Base-by-base conservation (phyloP, 2,329 filamentous ascomycete species). In the Colletotrichum noveboracense region DNA sequence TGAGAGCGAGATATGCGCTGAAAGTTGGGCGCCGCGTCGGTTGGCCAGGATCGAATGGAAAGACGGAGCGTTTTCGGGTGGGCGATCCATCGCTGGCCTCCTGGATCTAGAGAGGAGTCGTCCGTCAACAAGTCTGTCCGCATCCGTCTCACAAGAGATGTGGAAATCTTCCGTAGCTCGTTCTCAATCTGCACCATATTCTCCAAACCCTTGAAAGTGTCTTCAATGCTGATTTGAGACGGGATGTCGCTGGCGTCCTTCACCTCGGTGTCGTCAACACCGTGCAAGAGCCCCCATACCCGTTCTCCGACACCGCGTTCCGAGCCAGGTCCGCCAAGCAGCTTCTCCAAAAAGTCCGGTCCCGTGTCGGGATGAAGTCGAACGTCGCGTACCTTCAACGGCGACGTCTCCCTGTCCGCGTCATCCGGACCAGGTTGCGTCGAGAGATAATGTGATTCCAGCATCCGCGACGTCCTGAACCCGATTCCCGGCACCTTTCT, bases 141-240 rank as follows among this genome's bases (percentile, higher is more conserved):
- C 94, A 98, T 96, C 36, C 96, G 91, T 36, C 91, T 91, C 14
- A 98, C 83, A 12, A 98, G 87, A 78, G 94, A 95, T 14, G 86
- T 87, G 0, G 94, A 89, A 3, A 98, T 86, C 75, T 91, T 89
- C n/a, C 87, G 84, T 55, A 98, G 87, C 84, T 97, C 93, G 77
- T 90, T 91, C 56, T 87, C 85, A 34, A 97, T 91, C 74, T 93
- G 89, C 1, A 91, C 83, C 67, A 93, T 82, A 0, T 89, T 92
- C 78, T 94, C 91, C 2, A 98, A 87, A 1, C 92, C 91, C 28
- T 91, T 89, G 82, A 98, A 98, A 18, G 95, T 97, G 84, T 98
- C 96, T 82, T 98, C 96, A 77, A 98, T 97, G 83, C 95, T 97
- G 82, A 98, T 97, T 83, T 98, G 96, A 2, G 92, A 92, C 0